Percentiles rank a stretch among this genome's conserved stretches.
These are phyloP conservation scores for Amoeboaphelidium protococcarum DNA, from an alignment of 371 early-diverging fungal species.

Conservation along the genomic window DNA sequence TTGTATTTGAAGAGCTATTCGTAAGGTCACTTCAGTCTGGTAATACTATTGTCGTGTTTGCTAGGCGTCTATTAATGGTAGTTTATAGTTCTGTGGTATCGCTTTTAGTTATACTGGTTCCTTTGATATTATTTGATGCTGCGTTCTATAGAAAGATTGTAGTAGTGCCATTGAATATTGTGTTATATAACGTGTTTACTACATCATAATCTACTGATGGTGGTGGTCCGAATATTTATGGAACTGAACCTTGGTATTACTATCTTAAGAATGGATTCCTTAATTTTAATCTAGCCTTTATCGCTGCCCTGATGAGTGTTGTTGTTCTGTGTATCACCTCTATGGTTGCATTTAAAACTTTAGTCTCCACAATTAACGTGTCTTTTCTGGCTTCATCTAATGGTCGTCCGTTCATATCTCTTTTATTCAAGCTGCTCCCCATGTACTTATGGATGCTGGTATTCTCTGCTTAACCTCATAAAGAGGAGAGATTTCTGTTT, in stretches of 20 bases:
- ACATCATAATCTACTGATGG: too few relatives aligned
- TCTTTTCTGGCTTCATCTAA: not conserved
- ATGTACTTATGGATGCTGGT: conserved; percentile 42
- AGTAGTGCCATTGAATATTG: conserved; percentile 55
- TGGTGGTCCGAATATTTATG: conserved; percentile 59
- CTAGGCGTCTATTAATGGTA: too few relatives aligned
- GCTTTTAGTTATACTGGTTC: conserved; percentile 12
- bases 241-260: conserved; percentile 77
- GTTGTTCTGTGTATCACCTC: not conserved
- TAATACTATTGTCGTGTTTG: conserved; percentile 1
- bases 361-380: not conserved
- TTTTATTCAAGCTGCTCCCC: not conserved
- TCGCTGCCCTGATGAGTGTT: conserved; percentile 26
- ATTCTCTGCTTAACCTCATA: conserved; percentile 68
- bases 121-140: conserved; percentile 37
- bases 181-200: conserved; percentile 63
- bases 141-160: conserved; percentile 36
- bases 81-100: not conserved
- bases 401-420: not conserved
- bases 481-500: conserved; percentile 81
- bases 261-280: conserved; percentile 59
- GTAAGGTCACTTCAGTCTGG: conserved; percentile 7
- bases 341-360: not conserved
- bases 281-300: conserved; percentile 57
- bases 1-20: conserved; percentile 38